Base-by-base conservation (phyloP, 2,329 filamentous ascomycete species). In the Epichloe brachyelytri region DNA sequence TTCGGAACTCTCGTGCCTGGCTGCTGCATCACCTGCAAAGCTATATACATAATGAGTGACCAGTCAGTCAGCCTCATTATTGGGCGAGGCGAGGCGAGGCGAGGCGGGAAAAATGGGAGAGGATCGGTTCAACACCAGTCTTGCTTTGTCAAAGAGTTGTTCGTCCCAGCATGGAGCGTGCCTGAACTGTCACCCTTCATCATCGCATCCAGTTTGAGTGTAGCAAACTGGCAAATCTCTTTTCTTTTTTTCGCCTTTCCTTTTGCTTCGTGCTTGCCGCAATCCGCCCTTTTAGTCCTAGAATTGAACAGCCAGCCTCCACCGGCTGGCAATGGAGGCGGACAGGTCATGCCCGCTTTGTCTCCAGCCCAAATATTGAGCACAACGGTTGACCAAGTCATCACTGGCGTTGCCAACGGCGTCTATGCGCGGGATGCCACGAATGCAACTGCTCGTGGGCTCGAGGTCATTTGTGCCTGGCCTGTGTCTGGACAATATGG, bases 401-500 rank as follows among this genome's bases (percentile, higher is more conserved):
- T 40, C 33, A 15, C 10, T 40, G 40, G 41, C 22, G 3, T 11
- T 15, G 33, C 33, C 14, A 46, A 12, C 12, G 12, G 37, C 19
- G 2, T 43, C 7, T 33, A 41, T 5, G 11, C 43, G 15, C 22
- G 38, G n/a, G 44, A 43, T 20, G 20, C 8, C 43, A 15, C 52
- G 5, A 19, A 48, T 49, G 12, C 10, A 10, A 8, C 34, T 34
- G 20, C 38, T 2, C 45, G 37, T 22, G 52, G 49, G 5, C 38
- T 65, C 19, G 63, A 74, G 34, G 77, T 79, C 2, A 63, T 80
- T 11, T 80, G 77, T 52, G 75, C 74, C 3, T 80, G 74, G 71
- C 77, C 77, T 1, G 67, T 79, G 2, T 76, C 71, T 15, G 75
- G 76, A 0, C 77, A 80, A 57, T 81, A 80, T 57, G 77, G 78